Conservation (phyloP, 495 filamentous ascomycete species). For the Eremomyces bilateralis region DNA sequence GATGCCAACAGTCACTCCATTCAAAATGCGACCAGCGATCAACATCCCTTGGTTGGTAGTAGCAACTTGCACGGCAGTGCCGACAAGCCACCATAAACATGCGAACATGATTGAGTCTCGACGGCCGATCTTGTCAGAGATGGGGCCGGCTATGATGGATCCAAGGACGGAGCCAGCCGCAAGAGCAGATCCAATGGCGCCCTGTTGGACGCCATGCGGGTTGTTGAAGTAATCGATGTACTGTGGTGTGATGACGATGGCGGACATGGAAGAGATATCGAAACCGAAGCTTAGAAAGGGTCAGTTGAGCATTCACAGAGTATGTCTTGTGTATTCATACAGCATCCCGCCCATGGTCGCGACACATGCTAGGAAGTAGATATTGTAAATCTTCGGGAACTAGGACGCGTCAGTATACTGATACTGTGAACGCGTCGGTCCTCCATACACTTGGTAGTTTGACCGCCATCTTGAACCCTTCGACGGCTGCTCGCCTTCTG, state of each 20-base stretch:
- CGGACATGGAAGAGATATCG: conserved; percentile 50
- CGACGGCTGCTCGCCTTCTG: too few relatives aligned
- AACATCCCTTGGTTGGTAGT: conserved; percentile 37
- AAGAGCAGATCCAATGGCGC: conserved; percentile 37
- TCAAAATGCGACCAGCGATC: conserved; percentile 48
- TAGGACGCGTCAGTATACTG: too few relatives aligned
- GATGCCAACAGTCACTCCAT: conserved; percentile 51
- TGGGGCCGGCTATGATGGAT: conserved; percentile 36
- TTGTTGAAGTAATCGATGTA: conserved; percentile 46
- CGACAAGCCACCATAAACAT: conserved; percentile 48
- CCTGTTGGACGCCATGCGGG: conserved; percentile 28
- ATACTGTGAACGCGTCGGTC: too few relatives aligned
- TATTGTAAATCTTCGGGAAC: conserved; percentile 34
- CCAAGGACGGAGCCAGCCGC: conserved; percentile 47
- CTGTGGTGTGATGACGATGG: conserved; percentile 46
- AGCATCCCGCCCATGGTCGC: conserved; percentile 39
- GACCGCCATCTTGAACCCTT: too few relatives aligned
- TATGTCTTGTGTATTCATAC: conserved; percentile 11
- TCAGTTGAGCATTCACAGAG: neutral
- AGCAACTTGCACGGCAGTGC: conserved; percentile 43
- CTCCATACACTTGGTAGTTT: too few relatives aligned
- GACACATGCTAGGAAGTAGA: conserved; percentile 39
- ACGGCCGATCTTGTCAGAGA: conserved; percentile 45
- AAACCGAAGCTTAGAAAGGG: conserved; percentile 29
- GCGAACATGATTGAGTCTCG: conserved; percentile 41